These are phyloP conservation scores for Lipomyces yamadae DNA, from an alignment of 805 yeast genomes.

Conservation along the genomic window DNA sequence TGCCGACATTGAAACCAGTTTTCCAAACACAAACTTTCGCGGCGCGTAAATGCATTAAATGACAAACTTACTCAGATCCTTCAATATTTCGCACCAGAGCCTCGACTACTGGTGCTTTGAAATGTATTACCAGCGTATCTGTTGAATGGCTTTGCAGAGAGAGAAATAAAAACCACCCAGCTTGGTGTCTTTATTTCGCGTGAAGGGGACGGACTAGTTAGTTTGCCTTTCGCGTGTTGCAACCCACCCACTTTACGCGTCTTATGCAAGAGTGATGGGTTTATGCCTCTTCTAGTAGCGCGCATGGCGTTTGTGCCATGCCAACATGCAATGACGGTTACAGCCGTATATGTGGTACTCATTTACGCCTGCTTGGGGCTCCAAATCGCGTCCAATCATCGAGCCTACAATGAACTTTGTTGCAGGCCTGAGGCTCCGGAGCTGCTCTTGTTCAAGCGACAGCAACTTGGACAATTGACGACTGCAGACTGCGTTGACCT, in stretches of 20 bases:
- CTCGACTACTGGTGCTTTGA: neutral
- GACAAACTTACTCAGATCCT: neutral
- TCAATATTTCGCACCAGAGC: neutral
- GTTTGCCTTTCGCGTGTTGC: neutral
- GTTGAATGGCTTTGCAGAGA: neutral
- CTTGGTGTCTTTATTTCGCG: neutral
- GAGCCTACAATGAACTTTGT: neutral
- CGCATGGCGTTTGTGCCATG: neutral
- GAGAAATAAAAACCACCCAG: neutral
- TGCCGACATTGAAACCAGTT: neutral
- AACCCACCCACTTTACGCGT: neutral
- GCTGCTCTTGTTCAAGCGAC: neutral
- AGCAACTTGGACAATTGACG: neutral
- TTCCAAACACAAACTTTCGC: neutral
- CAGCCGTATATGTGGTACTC: neutral
- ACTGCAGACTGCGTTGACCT: neutral
- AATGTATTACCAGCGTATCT: slow-evolving; percentile 3
- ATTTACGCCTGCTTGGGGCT: neutral
- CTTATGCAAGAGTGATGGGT: neutral
- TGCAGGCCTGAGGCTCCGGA: neutral
- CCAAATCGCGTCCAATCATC: neutral
- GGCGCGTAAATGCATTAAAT: neutral
- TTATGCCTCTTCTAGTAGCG: neutral
- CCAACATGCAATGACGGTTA: neutral
- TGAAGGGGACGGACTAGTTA: neutral